A percentile compares a stretch with the other conserved stretches of the same genome.
phyloP scores from a whole-genome alignment of 345 rosid genomes.

The Eucalyptus sp. region DNA sequence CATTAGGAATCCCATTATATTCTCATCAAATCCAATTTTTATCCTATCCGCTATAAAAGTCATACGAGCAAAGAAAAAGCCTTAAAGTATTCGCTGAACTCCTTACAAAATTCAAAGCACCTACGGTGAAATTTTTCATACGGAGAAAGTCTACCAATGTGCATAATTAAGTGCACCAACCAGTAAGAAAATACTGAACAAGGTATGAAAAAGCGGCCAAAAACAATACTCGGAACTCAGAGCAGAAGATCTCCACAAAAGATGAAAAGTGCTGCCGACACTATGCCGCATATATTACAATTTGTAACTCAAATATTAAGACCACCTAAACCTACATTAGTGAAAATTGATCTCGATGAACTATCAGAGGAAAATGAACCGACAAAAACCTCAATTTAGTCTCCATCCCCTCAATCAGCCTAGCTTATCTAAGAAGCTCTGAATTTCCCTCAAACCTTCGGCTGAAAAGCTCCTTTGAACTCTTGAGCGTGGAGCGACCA shows the following conservation, averaged over 20 bases:
- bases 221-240: background rate
- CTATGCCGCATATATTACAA: conserved; percentile 38
- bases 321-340: conserved; percentile 11
- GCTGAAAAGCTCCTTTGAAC: conserved; percentile 73
- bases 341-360: background rate
- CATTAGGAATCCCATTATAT: background rate
- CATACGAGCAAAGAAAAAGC: background rate
- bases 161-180: background rate
- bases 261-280: background rate
- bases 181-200: background rate
- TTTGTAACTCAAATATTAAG: conserved; percentile 1
- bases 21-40: background rate
- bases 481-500: conserved; percentile 50
- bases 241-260: background rate
- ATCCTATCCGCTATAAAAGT: background rate
- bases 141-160: background rate
- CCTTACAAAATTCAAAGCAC: background rate
- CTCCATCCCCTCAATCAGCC: conserved; percentile 18
- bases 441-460: conserved; percentile 61
- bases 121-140: background rate
- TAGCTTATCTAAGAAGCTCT: conserved; percentile 54
- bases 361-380: background rate
- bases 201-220: background rate
- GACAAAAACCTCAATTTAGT: background rate
- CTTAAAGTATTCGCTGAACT: background rate